A percentile compares a stretch with the other conserved stretches of the same genome.
Conservation (phyloP, 345 rosid genomes). For the Physaria fendleri region DNA sequence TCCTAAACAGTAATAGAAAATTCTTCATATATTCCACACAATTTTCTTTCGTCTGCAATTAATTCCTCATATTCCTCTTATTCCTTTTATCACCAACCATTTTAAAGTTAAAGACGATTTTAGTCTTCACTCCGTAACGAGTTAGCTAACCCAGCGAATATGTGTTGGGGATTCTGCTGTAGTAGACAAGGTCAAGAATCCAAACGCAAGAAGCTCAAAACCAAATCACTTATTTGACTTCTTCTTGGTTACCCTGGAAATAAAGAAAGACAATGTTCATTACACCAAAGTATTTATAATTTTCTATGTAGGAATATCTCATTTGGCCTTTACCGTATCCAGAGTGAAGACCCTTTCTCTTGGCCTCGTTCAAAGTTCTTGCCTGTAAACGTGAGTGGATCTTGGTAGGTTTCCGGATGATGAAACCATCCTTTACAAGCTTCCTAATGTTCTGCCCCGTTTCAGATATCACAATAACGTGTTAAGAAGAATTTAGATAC, state of each 20-base stretch:
- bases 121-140: too few species aligned
- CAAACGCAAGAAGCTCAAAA: neutral
- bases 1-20: too few species aligned
- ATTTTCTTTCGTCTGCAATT: too few species aligned
- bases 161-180: too few species aligned
- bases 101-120: neutral
- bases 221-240: slow-evolving; percentile 36
- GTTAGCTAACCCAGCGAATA: too few species aligned
- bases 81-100: too few species aligned
- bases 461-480: neutral
- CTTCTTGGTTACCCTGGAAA: slow-evolving; percentile 33
- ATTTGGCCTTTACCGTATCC: slow-evolving; percentile 48
- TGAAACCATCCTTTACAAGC: slow-evolving; percentile 71
- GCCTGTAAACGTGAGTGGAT: slow-evolving; percentile 82
- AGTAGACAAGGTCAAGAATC: slow-evolving; percentile 15
- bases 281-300: neutral
- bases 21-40: too few species aligned
- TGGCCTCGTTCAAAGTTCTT: slow-evolving; percentile 63
- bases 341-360: slow-evolving; percentile 74
- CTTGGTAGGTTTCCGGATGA: slow-evolving; percentile 71
- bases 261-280: neutral
- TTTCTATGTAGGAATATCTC: neutral
- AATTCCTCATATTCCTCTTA: too few species aligned
- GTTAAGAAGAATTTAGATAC: neutral
- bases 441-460: slow-evolving; percentile 76